phyloP scores from a whole-genome alignment of 441 rosid species.

The Jatropha podagrica region DNA sequence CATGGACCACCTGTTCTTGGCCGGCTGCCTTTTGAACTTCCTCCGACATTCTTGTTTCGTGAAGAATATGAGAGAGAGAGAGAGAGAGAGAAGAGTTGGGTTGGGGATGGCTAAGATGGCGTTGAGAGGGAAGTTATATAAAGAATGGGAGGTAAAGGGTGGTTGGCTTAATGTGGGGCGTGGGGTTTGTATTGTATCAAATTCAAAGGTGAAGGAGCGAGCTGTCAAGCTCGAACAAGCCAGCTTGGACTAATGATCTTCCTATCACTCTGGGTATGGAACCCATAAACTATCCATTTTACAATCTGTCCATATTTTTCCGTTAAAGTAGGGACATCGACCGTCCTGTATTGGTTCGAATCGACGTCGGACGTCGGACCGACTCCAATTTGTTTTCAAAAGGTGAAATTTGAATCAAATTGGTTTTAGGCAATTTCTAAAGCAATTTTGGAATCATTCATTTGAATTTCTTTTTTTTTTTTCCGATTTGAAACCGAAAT shows the following conservation, averaged over 20 bases:
- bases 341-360: no score
- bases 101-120: not conserved
- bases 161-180: not conserved
- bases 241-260: not conserved
- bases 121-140: slow-evolving; percentile 10
- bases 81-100: not conserved
- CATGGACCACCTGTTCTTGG: not conserved
- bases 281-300: not conserved
- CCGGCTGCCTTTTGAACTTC: slow-evolving; percentile 8
- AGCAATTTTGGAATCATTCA: no score
- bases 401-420: no score
- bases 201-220: not conserved
- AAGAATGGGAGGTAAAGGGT: not conserved
- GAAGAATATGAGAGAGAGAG: not conserved
- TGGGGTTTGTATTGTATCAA: not conserved
- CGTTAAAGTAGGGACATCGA: no score
- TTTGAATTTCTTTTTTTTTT: no score
- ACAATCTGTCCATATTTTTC: not conserved
- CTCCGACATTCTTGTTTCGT: slow-evolving; percentile 22
- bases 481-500: no score
- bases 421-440: no score
- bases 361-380: no score
- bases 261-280: not conserved
- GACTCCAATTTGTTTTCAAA: no score
- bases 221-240: slow-evolving; percentile 13